Base-by-base conservation (phyloP, 2,329 filamentous ascomycete species). In the Aspergillus amoenus region DNA sequence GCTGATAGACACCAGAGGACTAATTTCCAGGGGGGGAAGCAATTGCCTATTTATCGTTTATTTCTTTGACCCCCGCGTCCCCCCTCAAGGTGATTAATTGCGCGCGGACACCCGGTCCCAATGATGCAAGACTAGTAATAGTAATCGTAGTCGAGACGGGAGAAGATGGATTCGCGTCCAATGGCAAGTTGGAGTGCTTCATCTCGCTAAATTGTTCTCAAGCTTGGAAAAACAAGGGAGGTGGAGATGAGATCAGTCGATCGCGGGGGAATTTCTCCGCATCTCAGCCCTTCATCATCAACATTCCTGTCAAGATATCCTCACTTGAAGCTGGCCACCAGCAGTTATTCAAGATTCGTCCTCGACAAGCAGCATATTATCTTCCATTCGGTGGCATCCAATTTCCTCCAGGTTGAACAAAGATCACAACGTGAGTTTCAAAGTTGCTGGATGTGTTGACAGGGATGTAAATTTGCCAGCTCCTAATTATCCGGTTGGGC, bases 261-360 rank as follows among this genome's bases (percentile, higher is more conserved):
- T 56, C 57, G 34, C 53, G 57, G 57, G 49, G 41, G 21, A 50
- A 59, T 59, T 59, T 59, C 57, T 59, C 57, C 57, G 57, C 57
- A 56, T 39, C 42, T 37, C 44, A 3, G 4, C 15, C 9, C 48
- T 21, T 5, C 18, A 5, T 42, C 40, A 21, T 42, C 40, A 21
- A 18, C 40, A 42, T 11, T 42, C 15, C 17, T 21, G 7, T 12
- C 13, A 4, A 21, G 7, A 30, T 9, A 30, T 30, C 3, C 9
- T 9, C 27, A 9, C 1, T 30, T 30, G 8, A 30, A 30, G 4
- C 9, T 11, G 27, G 27, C 27, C 27, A 30, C 27, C 27, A 30
- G 27, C 27, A 30, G 27, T 30, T 30, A 30, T 30, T 30, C 27
- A 30, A 30, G 3, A 30, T 11, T 4, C 9, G 4, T 11, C 3